Conservation (phyloP, 177 flowering plant species). For the Vitis hybrid region DNA sequence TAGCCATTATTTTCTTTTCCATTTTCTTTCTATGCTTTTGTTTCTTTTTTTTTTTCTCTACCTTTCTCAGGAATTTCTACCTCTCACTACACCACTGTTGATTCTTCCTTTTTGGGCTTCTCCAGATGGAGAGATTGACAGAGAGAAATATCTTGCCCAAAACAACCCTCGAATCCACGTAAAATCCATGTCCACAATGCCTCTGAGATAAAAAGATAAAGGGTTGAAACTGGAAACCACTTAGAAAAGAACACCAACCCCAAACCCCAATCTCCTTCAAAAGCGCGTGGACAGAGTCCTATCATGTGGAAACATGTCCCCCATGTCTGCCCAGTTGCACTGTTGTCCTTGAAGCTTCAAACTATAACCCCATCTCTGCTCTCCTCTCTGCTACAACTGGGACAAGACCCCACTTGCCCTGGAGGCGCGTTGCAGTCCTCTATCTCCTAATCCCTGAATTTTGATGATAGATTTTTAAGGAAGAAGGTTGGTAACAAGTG, state of each 20-base stretch:
- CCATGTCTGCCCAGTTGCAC: no score
- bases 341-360: no score
- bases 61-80: conserved; percentile 1
- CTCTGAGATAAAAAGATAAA: background rate
- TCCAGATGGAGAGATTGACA: background rate
- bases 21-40: background rate
- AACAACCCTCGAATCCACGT: background rate
- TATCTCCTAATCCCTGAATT: no score
- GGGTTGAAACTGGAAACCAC: background rate
- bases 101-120: background rate
- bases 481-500: no score
- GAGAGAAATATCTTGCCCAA: background rate
- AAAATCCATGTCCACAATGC: background rate
- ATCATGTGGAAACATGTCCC: background rate
- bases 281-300: background rate
- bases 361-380: no score
- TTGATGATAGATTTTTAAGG: no score
- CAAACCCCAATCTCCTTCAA: background rate
- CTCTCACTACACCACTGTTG: background rate
- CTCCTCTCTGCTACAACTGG: no score
- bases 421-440: no score
- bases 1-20: background rate
- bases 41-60: background rate
- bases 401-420: no score
- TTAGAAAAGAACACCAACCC: background rate